Percentiles rank a stretch among this genome's conserved stretches.
Conservation (phyloP, 805 yeast species). For the Schwanniomyces sp. region DNA sequence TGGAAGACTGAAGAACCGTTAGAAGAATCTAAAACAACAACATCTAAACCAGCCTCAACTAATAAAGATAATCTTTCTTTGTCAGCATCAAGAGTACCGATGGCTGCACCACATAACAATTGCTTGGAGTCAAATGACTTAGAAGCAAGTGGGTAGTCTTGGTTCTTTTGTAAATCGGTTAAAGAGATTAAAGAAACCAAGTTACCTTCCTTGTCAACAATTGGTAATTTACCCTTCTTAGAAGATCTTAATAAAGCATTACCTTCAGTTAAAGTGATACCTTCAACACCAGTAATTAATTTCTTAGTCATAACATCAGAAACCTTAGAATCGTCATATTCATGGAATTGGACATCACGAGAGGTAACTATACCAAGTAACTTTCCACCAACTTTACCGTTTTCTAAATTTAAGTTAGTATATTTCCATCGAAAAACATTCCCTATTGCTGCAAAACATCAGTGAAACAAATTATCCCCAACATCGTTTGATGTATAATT, state of each 20-base stretch:
- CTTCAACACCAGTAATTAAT: conserved; percentile 77
- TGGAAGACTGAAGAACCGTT: conserved; percentile 98
- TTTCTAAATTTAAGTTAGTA: conserved; percentile 54
- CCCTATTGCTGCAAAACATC: background rate
- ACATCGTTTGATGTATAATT: conserved; percentile 87
- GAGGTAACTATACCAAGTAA: conserved; percentile 94
- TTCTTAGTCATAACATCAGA: conserved; percentile 88
- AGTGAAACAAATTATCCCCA: conserved; percentile 68
- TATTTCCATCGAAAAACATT: background rate
- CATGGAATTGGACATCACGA: conserved; percentile 95
- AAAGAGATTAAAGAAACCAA: conserved; percentile 87
- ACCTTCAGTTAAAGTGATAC: conserved; percentile 82
- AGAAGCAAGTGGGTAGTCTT: conserved; percentile 90
- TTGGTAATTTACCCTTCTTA: conserved; percentile 97
- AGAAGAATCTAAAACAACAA: conserved; percentile 91
- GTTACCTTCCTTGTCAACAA: conserved; percentile 74
- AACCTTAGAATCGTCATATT: conserved; percentile 60
- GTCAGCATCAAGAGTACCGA: conserved; percentile 92
- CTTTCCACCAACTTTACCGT: conserved; percentile 84
- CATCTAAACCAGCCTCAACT: conserved; percentile 96
- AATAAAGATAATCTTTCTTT: conserved; percentile 78
- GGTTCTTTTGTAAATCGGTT: conserved; percentile 96
- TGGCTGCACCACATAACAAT: conserved; percentile 97
- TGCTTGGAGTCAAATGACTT: conserved; percentile 92
- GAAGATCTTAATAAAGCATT: conserved; percentile 87